These are phyloP conservation scores for Rhodotorula sp. DNA, from an alignment of 1,284 basidiomycete genomes.

Conservation along the genomic window DNA sequence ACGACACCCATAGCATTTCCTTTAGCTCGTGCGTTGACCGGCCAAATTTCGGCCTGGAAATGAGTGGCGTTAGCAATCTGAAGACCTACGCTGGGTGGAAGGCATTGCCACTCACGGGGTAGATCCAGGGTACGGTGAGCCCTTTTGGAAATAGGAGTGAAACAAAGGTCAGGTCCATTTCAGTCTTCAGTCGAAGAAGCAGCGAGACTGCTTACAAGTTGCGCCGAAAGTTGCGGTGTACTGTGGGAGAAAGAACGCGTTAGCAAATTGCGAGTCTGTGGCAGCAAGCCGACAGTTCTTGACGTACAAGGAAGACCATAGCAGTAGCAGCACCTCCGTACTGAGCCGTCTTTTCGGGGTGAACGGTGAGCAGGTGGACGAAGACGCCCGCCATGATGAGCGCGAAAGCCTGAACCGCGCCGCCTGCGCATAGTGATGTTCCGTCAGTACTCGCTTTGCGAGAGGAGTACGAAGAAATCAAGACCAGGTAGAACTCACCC, in stretches of 20 bases:
- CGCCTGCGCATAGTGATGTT: neutral
- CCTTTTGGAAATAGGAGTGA: neutral
- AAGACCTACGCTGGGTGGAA: neutral
- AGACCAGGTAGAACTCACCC: neutral
- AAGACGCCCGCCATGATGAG: slow-evolving; percentile 12
- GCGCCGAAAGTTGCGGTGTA: slow-evolving; percentile 10
- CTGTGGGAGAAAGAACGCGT: neutral
- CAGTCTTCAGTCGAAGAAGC: neutral
- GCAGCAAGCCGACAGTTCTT: too few species aligned
- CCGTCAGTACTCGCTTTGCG: neutral
- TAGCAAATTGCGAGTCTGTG: neutral
- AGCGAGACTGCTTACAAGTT: neutral
- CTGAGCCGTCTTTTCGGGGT: slow-evolving; percentile 10
- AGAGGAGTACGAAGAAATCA: too few species aligned
- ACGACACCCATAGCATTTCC: slow-evolving; percentile 9
- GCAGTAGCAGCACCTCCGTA: slow-evolving; percentile 2
- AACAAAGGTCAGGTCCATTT: neutral
- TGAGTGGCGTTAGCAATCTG: neutral
- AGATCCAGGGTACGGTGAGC: slow-evolving; percentile 8
- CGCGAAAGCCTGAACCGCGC: slow-evolving; percentile 4
- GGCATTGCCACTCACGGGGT: neutral
- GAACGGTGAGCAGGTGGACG: slow-evolving; percentile 4
- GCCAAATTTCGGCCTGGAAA: slow-evolving; percentile 7
- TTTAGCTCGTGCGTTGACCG: slow-evolving; percentile 2
- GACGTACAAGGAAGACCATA: slow-evolving; percentile 8